Percentiles rank a stretch among this genome's conserved stretches.
These are phyloP conservation scores for Citrus sinensis DNA, from an alignment of 345 rosid species.

Conservation along the genomic window DVS_A1.0 CM039168.1:23692501-23693000, in stretches of 20 bases:
- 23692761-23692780: not conserved
- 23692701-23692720: not conserved
- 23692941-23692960: not conserved
- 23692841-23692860: not conserved
- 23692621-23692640: not conserved
- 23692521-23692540: not conserved
- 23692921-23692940: not conserved
- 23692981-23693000: not conserved
- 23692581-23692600: not conserved
- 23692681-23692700: not conserved
- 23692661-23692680: not conserved
- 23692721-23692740: not conserved
- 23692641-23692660: not conserved
- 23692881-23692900: not conserved
- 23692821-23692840: not conserved
- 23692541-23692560: not conserved
- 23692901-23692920: not conserved
- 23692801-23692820: not conserved
- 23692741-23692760: not conserved
- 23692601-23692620: not conserved
- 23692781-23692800: not conserved
- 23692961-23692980: not conserved
- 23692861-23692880: not conserved
- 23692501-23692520: not conserved
- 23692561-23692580: not conserved